These are phyloP conservation scores for Pseudonitzschia multiseries DNA, from an alignment of 108 stramenopile species.

Conservation along the genomic window DNA sequence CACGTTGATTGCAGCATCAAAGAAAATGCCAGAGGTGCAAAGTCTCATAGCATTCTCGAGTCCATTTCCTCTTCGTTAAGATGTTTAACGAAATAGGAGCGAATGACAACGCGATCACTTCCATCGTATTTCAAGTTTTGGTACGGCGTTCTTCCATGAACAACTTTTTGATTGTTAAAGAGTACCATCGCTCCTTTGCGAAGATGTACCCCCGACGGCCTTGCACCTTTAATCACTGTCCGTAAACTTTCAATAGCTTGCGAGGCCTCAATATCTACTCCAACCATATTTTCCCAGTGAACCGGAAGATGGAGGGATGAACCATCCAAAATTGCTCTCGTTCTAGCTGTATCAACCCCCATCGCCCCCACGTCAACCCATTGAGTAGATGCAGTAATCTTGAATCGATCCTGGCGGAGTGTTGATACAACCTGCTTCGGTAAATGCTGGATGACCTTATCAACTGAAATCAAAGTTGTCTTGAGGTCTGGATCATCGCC, in stretches of 20 bases:
- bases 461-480: constrained; percentile 9
- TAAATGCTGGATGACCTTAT: constrained; percentile 7
- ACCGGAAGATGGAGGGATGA: constrained; percentile 22
- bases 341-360: neutral
- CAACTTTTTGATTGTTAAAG: constrained; percentile 21
- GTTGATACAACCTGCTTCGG: neutral
- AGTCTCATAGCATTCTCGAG: constrained; percentile 12
- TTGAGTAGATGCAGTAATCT: constrained; percentile 7
- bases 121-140: constrained; percentile 20
- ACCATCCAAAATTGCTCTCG: neutral
- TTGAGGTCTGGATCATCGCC: constrained; percentile 6
- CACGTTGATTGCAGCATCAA: no score
- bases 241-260: constrained; percentile 9
- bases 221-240: neutral
- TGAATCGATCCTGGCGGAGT: constrained; percentile 13
- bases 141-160: constrained; percentile 25
- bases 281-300: constrained; percentile 27
- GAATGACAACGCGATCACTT: constrained; percentile 20
- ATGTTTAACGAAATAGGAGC: constrained; percentile 22
- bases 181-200: constrained; percentile 12
- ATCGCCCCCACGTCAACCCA: constrained; percentile 17
- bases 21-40: neutral
- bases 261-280: constrained; percentile 16
- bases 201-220: constrained; percentile 12
- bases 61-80: neutral